phyloP scores from a whole-genome alignment of 78 protist species.

The Blattamonas nauphoetae region DNA sequence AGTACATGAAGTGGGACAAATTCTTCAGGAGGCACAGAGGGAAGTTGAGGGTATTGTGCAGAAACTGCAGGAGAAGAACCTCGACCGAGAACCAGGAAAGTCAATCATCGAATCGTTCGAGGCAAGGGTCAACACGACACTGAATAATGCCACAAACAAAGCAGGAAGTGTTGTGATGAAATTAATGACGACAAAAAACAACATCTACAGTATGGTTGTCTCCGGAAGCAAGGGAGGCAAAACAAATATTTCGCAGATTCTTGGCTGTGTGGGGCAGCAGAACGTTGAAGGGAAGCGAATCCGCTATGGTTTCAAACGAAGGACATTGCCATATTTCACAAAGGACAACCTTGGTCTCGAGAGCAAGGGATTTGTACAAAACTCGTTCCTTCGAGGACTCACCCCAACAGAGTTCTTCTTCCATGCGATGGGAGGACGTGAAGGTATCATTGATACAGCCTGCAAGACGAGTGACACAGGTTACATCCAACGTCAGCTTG shows the following conservation, averaged over 20 bases:
- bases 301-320: conserved; percentile 81
- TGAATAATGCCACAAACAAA: conserved; percentile 79
- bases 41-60: conserved; percentile 48
- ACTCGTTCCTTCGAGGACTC: conserved; percentile 88
- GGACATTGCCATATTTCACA: conserved; percentile 97
- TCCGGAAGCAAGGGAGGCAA: conserved; percentile 96
- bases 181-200: conserved; percentile 18
- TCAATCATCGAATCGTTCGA: conserved; percentile 89
- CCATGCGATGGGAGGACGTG: conserved; percentile 99
- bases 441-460: conserved; percentile 94
- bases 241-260: conserved; percentile 94
- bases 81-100: conserved; percentile 77
- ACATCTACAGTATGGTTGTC: conserved; percentile 63
- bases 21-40: conserved; percentile 52
- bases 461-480: conserved; percentile 98
- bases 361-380: conserved; percentile 89
- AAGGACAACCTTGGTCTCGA: conserved; percentile 86
- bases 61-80: conserved; percentile 48
- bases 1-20: conserved; percentile 36
- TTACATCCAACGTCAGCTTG: conserved; percentile 84
- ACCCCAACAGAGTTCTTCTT: conserved; percentile 93
- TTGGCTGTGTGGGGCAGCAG: conserved; percentile 99
- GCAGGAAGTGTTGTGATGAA: conserved; percentile 58
- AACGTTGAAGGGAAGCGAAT: conserved; percentile 98
- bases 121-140: conserved; percentile 67